phyloP scores from a whole-genome alignment of 257 asterid genomes.

The Ajuga chamaepitys region DNA sequence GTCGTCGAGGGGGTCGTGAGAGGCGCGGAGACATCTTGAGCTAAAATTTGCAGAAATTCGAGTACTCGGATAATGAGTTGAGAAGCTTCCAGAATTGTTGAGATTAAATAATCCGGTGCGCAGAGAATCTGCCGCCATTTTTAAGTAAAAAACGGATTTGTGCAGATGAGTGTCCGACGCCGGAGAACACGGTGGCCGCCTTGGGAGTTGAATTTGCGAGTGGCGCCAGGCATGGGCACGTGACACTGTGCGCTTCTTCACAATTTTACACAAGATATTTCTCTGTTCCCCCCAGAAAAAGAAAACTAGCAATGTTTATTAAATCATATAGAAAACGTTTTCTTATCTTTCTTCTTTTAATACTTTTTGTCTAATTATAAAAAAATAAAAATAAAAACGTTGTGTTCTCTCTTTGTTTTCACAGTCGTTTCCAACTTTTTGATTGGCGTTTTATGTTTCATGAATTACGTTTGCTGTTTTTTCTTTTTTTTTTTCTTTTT shows the following conservation, averaged over 20 bases:
- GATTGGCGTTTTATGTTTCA: too few relatives aligned
- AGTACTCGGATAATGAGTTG: conserved; percentile 16
- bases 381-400: too few relatives aligned
- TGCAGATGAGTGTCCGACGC: conserved; percentile 11
- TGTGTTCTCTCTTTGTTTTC: too few relatives aligned
- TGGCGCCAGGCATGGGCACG: conserved; percentile 31
- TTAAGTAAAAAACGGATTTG: neutral
- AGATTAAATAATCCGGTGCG: conserved; percentile 12
- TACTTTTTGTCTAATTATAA: too few relatives aligned
- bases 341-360: too few relatives aligned
- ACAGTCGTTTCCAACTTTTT: too few relatives aligned
- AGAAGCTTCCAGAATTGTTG: conserved; percentile 4
- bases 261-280: neutral
- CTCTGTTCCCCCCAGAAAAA: too few relatives aligned
- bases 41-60: conserved; percentile 20
- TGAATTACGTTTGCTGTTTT: too few relatives aligned
- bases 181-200: conserved; percentile 13
- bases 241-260: neutral
- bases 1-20: conserved; percentile 37
- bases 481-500: too few relatives aligned
- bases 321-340: too few relatives aligned
- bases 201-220: conserved; percentile 19
- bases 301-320: too few relatives aligned
- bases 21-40: conserved; percentile 38
- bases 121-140: conserved; percentile 41